Evolutionary conservation across 805 yeast species (phyloP).

Genomic region (Teunomyces funiuensis): DNA sequence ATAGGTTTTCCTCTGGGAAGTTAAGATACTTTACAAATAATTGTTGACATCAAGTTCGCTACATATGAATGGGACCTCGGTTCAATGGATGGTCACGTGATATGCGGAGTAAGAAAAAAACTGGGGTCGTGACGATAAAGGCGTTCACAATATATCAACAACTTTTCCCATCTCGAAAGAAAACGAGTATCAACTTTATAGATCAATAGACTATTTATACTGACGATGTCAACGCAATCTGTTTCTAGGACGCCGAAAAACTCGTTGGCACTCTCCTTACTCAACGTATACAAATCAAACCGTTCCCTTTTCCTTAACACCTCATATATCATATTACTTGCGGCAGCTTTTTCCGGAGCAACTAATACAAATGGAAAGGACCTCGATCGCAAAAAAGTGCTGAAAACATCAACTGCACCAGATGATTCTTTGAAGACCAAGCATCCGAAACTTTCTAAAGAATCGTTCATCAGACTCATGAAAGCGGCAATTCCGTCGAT

Average conservation of each 20-base stretch:
- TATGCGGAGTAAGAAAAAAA: not conserved
- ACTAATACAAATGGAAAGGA: constrained; percentile 24
- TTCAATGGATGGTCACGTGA: constrained; percentile 2
- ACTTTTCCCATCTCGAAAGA: not conserved
- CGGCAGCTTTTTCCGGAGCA: constrained; percentile 45
- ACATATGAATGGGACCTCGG: constrained; percentile 1
- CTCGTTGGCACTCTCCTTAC: constrained; percentile 16
- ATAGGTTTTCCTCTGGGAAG: not conserved
- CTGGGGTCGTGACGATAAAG: constrained; percentile 5
- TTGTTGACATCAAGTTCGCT: too few species aligned
- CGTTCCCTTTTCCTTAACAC: constrained; percentile 41
- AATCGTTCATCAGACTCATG: constrained; percentile 29
- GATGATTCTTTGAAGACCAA: constrained; percentile 2
- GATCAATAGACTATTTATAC: not conserved
- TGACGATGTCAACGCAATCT: not conserved
- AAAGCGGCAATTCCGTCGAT: constrained; percentile 36
- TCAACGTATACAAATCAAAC: constrained; percentile 39
- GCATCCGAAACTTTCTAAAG: constrained; percentile 28
- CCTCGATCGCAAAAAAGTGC: not conserved
- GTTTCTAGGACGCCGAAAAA: not conserved
- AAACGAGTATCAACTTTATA: not conserved
- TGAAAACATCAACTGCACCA: constrained; percentile 5
- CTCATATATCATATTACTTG: constrained; percentile 40
- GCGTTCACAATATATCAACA: not conserved
- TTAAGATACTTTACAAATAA: too few species aligned